Conservation (phyloP, 1,139 yeast genomes). For the Geotrichum phurueaensis region DNA sequence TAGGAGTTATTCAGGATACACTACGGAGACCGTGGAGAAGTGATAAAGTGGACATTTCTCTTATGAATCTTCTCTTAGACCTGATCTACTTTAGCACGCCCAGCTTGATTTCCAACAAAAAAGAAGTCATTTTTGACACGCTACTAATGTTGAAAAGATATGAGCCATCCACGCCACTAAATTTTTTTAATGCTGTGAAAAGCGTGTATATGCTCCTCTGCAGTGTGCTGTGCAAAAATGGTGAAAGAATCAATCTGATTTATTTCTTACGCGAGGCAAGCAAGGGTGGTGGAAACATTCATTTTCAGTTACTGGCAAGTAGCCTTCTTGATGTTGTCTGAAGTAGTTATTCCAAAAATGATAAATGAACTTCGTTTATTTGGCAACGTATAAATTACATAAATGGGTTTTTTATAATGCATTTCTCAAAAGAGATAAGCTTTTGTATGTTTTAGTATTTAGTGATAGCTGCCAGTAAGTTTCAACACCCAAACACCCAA, state of each 20-base stretch:
- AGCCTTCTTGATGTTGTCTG: background rate
- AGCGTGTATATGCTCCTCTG: slow-evolving; percentile 2
- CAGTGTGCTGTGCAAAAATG: background rate
- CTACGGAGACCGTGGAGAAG: background rate
- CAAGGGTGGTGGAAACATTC: background rate
- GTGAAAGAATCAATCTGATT: background rate
- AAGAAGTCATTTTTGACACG: background rate
- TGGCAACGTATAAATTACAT: no score
- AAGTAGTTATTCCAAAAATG: background rate
- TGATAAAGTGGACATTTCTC: background rate
- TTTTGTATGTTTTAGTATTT: no score
- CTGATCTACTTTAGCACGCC: background rate
- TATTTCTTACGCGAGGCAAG: background rate
- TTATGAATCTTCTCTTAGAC: slow-evolving; percentile 5
- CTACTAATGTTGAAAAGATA: background rate
- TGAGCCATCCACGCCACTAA: background rate
- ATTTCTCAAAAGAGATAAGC: no score
- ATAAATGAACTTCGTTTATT: no score
- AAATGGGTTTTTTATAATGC: no score
- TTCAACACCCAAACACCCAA: no score
- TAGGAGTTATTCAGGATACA: background rate
- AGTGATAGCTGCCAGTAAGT: no score
- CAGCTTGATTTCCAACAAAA: background rate
- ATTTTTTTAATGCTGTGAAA: background rate
- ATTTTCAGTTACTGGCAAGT: background rate